Evolutionary conservation across 2,329 filamentous ascomycete genomes (phyloP).

Genomic region (Colletotrichum coccodes): DNA sequence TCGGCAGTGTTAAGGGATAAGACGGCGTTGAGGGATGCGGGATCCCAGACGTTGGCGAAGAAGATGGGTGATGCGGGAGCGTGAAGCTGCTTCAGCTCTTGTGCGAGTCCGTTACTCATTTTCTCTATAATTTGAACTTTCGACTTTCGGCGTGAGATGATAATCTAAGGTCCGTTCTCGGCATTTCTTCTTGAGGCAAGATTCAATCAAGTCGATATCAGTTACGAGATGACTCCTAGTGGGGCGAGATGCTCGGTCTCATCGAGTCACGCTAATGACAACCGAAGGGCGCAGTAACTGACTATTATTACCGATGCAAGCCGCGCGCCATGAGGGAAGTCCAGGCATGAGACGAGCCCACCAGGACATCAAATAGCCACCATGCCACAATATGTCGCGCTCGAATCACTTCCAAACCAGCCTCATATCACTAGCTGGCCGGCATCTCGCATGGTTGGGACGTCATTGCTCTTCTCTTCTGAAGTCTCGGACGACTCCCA

Average conservation of each 20-base stretch:
- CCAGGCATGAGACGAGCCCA: too few relatives aligned
- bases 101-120: constrained; percentile 44
- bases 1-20: constrained; percentile 50
- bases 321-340: too few relatives aligned
- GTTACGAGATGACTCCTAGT: neutral
- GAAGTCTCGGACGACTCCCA: too few relatives aligned
- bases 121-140: too few relatives aligned
- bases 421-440: too few relatives aligned
- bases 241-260: neutral
- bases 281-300: neutral
- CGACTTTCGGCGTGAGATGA: neutral
- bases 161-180: neutral
- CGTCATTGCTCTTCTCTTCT: too few relatives aligned
- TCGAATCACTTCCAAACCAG: too few relatives aligned
- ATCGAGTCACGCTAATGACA: neutral
- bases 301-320: neutral
- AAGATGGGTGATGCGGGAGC: constrained; percentile 60
- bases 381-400: too few relatives aligned
- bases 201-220: neutral
- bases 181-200: too few relatives aligned
- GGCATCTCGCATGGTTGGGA: too few relatives aligned
- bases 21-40: constrained; percentile 56
- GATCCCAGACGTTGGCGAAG: constrained; percentile 67
- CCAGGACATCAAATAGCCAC: too few relatives aligned
- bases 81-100: constrained; percentile 56